Base-by-base conservation (phyloP, 139 green algal species). In the Chlorella sp. region DNA sequence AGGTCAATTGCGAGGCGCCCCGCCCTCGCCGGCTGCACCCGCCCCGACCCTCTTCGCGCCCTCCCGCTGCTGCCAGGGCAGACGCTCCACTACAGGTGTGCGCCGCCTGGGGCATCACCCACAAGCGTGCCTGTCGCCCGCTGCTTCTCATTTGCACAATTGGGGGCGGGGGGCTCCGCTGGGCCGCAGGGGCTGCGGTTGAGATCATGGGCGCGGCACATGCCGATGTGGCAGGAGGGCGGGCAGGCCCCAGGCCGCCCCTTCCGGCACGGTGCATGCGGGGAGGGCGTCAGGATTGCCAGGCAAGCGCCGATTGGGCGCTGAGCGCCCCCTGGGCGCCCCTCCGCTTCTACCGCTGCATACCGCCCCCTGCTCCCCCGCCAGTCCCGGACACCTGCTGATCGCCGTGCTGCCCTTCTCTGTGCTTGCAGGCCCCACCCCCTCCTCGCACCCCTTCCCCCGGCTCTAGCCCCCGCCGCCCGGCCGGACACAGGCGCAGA, bases 31-130 rank as follows among this genome's bases (percentile, higher is more conserved):
- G 48, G 48, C 48, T 57, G 48, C 48, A 57, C 48, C 48, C 48
- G 48, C 48, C 9, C 48, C 48, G 48, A 9, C 48, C 48, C 48
- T 57, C 48, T 57, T 57, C 48, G 48, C 48, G 48, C 48, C 48
- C 48, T 57, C 48, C 48, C 48, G 48, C 48, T 39, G 32, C 71
- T 39, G 32, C 71, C 32, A 78, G 32, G 7, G 71, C 40, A 37
- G 60, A n/a, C n/a, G 75, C 30, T 81, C 75, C 75, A 81, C 75
- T 80, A 32, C 75, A 81, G 75, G 75, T 81, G 75, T 36, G 75
- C 75, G 34, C 34, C 75, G n/a, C 14, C 34, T 32, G 7, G n/a
- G 19, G 2, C 75, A 42, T 48, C 36, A 48, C 75, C 19, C n/a
- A 26, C 7, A 71, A 26, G 16, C 64, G 64, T 14, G 64, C 64